Base-by-base conservation (phyloP, 2,329 filamentous ascomycete genomes). In the Exophiala sp. region DNA sequence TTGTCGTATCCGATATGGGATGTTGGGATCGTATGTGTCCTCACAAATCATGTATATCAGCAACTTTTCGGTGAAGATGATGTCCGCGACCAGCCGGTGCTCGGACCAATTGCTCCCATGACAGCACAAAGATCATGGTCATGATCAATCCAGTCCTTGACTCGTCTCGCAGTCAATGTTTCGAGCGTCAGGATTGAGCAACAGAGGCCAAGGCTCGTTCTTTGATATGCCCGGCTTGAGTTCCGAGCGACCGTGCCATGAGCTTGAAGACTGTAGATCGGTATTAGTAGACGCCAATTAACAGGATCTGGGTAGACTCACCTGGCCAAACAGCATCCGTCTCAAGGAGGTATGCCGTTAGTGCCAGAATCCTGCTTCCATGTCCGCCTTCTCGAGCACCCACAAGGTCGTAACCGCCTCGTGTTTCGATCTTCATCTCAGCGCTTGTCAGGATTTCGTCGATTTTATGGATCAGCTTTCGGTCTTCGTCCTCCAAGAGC, bases 241-340 rank as follows among this genome's bases (percentile, higher is more conserved):
- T 74, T 62, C 84, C 79, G 35, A 85, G 71, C 22, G 81, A 81
- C 53, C 78, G 78, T 43, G 80, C 79, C 78, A 85, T 84, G 43
- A 84, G 73, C 65, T 81, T 81, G n/a, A 80, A 83, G 38, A 85
- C 81, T 83, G 58, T 16, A 37, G 13, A n/a, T 30, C 16, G n/a
- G 22, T 16, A 23, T 43, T 27, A 53, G 41, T 22, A 46, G 18
- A 35, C 22, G n/a, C 30, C 30, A 30, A n/a, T 1, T 5, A 10
- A 13, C 5, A 34, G 6, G 18, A 21, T 3, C 11, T 4, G 14
- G 18, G 14, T 10, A 40, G 29, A 72, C 82, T 75, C 72, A 90
- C 86, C 84, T 66, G 90, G 90, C 91, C 93, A 98, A 22, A 95
- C 88, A 58, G 87, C 85, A 56, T 88, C 86, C 69, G 88, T 88